Evolutionary conservation across 2,329 filamentous ascomycete species (phyloP).

Genomic region (Penicillium sp.): DNA sequence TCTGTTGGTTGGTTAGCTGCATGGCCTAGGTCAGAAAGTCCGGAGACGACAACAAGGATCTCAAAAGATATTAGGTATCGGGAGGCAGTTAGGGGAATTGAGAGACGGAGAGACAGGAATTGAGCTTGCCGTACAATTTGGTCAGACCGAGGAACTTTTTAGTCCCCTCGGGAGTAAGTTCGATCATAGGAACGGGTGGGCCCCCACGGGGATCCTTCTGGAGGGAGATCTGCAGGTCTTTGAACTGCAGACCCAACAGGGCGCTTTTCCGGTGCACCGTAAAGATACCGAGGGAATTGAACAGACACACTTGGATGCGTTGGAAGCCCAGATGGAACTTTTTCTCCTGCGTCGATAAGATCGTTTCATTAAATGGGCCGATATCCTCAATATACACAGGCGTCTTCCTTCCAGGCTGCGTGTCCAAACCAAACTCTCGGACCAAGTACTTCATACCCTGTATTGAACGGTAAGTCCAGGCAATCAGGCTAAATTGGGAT

Average conservation of each 20-base stretch:
- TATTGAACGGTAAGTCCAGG: slow-evolving; percentile 2
- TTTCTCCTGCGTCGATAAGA: slow-evolving; percentile 15
- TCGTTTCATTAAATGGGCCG: slow-evolving; percentile 16
- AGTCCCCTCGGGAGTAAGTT: slow-evolving; percentile 8
- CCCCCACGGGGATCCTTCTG: slow-evolving; percentile 16
- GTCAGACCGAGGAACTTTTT: slow-evolving; percentile 14
- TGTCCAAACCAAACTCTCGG: slow-evolving; percentile 14
- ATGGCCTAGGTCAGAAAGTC: too few relatives aligned
- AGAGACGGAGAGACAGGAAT: slow-evolving; percentile 3
- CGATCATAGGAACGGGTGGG: slow-evolving; percentile 11
- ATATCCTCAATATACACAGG: slow-evolving; percentile 22
- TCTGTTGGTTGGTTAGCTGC: slow-evolving; percentile 7
- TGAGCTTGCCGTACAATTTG: slow-evolving; percentile 6
- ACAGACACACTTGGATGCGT: slow-evolving; percentile 16
- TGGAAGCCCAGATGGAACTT: slow-evolving; percentile 16
- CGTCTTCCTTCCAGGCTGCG: slow-evolving; percentile 14
- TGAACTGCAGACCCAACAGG: slow-evolving; percentile 12
- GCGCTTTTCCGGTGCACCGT: slow-evolving; percentile 14
- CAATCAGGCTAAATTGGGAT: neutral
- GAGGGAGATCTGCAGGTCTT: slow-evolving; percentile 12
- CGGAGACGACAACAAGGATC: too few relatives aligned
- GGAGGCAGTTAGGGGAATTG: too few relatives aligned
- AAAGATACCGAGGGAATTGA: slow-evolving; percentile 13
- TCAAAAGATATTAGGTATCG: too few relatives aligned
- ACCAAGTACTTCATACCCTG: slow-evolving; percentile 16